Evolutionary conservation across 805 yeast genomes (phyloP).

Genomic region (Kazachstania kunashirensis): DNA sequence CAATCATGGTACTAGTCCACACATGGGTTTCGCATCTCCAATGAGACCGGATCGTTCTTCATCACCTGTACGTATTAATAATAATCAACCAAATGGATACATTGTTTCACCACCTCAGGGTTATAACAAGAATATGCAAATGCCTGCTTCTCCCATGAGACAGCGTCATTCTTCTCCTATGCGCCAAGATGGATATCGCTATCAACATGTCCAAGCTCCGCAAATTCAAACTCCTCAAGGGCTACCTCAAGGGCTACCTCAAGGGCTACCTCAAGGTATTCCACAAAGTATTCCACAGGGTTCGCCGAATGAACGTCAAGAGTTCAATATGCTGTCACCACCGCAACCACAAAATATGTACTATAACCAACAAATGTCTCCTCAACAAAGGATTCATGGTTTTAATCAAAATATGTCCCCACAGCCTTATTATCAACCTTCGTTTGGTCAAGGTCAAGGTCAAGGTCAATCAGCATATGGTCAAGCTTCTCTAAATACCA

Average conservation of each 20-base stretch:
- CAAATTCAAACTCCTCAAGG: no score
- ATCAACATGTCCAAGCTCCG: background rate
- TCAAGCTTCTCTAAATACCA: slow-evolving; percentile 7
- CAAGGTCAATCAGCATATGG: slow-evolving; percentile 5
- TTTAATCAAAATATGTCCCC: background rate
- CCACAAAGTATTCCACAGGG: no score
- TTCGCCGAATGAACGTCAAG: no score
- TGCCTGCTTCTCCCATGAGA: background rate
- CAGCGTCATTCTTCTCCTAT: slow-evolving; percentile 1
- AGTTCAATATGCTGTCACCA: slow-evolving; percentile 1
- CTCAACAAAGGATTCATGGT: background rate
- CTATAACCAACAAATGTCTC: slow-evolving; percentile 5
- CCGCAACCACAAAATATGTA: slow-evolving; percentile 3
- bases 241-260: slow-evolving; percentile 5
- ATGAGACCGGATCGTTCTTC: slow-evolving; percentile 2
- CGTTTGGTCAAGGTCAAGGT: no score
- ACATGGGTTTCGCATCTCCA: slow-evolving; percentile 2
- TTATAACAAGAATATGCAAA: background rate
- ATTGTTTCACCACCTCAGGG: background rate
- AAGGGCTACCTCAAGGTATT: slow-evolving; percentile 11
- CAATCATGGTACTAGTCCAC: background rate
- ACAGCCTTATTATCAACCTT: no score
- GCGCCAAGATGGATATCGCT: slow-evolving; percentile 5
- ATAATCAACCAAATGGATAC: background rate
- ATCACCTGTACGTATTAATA: slow-evolving; percentile 2